Percentiles rank a stretch among this genome's conserved stretches.
Evolutionary conservation across 345 rosid genomes (phyloP).

Genomic region (rapeseed (Brassica napus)): Da-Ae NC_063450.1:54067001-54067500

Average conservation of each 20-base stretch:
- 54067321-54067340: not conserved
- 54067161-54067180: not conserved
- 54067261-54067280: not conserved
- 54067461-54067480: not conserved
- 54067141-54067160: too few relatives aligned
- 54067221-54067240: too few relatives aligned
- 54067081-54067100: too few relatives aligned
- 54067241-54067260: too few relatives aligned
- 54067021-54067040: too few relatives aligned
- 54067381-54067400: not conserved
- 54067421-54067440: not conserved
- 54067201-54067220: not conserved
- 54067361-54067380: not conserved
- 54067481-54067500: not conserved
- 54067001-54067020: too few relatives aligned
- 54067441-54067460: not conserved
- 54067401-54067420: not conserved
- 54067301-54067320: not conserved
- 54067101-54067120: too few relatives aligned
- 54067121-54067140: too few relatives aligned
- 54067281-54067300: not conserved
- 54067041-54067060: too few relatives aligned
- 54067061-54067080: too few relatives aligned
- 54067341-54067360: not conserved
- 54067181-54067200: not conserved